phyloP scores from a whole-genome alignment of 495 filamentous ascomycete species.

The Pyronema domesticum region DNA sequence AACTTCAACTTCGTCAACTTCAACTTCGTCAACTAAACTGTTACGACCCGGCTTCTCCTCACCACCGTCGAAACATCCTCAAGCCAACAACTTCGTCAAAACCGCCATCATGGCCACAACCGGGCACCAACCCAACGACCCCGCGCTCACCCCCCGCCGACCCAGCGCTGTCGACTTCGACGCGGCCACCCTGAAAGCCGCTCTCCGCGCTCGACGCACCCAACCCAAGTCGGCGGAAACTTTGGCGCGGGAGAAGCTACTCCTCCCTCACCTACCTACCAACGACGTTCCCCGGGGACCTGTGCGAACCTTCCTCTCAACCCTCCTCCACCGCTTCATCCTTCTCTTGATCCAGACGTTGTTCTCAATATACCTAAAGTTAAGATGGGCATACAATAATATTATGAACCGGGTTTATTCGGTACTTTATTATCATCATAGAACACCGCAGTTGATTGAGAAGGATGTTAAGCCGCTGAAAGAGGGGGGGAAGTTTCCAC shows the following conservation, averaged over 20 bases:
- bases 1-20: too few species aligned
- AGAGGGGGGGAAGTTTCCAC: conserved; percentile 36
- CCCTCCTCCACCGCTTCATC: conserved; percentile 16
- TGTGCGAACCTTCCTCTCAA: conserved; percentile 17
- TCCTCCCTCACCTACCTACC: conserved; percentile 13
- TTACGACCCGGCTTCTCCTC: too few species aligned
- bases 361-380: conserved; percentile 71
- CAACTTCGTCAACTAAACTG: too few species aligned
- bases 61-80: too few species aligned
- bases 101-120: background rate
- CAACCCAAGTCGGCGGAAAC: conserved; percentile 7
- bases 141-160: background rate
- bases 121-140: background rate
- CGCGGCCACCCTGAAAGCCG: conserved; percentile 1
- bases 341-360: conserved; percentile 47
- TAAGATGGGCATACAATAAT: conserved; percentile 60
- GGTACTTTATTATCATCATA: conserved; percentile 79
- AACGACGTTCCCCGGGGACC: background rate
- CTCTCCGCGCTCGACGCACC: conserved; percentile 13
- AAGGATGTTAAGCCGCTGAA: conserved; percentile 57
- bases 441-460: conserved; percentile 75
- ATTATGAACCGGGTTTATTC: conserved; percentile 56
- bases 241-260: conserved; percentile 17
- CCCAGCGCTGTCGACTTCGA: background rate
- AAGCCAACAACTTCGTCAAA: too few species aligned